Evolutionary conservation across 1,139 yeast species (phyloP).

Genomic region (Candida buenavistaensis): DNA sequence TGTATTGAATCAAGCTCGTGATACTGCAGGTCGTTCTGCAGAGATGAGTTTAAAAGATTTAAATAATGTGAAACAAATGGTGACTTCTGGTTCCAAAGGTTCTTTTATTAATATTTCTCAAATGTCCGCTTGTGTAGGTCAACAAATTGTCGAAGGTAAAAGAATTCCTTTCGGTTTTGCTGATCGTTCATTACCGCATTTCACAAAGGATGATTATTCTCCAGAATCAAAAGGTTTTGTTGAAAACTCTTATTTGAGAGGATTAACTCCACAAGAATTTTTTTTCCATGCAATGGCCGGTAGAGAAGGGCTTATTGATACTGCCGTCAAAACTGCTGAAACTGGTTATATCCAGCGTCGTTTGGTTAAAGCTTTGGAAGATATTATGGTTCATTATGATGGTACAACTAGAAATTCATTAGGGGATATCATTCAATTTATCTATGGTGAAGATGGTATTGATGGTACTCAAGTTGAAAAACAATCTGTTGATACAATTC

Average conservation of each 20-base stretch:
- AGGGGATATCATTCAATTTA: conserved; percentile 94
- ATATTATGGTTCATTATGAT: conserved; percentile 98
- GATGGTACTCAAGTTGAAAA: conserved; percentile 98
- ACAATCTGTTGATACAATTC: conserved; percentile 95
- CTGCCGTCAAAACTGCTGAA: conserved; percentile 98
- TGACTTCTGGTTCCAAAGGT: conserved; percentile 98
- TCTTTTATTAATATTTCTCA: conserved; percentile 98
- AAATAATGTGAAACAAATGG: conserved; percentile 98
- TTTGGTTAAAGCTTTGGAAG: conserved; percentile 96
- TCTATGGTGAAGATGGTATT: conserved; percentile 98
- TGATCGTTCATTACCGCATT: conserved; percentile 96
- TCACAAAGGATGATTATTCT: conserved; percentile 95
- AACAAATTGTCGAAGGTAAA: conserved; percentile 98
- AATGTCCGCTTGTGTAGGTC: conserved; percentile 99
- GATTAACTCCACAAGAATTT: conserved; percentile 97
- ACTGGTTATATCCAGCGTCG: conserved; percentile 99
- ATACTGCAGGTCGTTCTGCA: conserved; percentile 98
- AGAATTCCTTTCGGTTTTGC: conserved; percentile 98
- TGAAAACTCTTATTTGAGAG: conserved; percentile 95
- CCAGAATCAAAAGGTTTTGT: conserved; percentile 98
- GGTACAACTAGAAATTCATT: conserved; percentile 97
- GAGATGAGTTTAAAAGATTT: conserved; percentile 92
- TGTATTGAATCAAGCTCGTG: conserved; percentile 97
- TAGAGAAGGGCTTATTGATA: conserved; percentile 99
- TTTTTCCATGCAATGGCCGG: conserved; percentile 99